Conservation (phyloP, 2,329 filamentous ascomycete species). For the Sporothrix pallida region DNA sequence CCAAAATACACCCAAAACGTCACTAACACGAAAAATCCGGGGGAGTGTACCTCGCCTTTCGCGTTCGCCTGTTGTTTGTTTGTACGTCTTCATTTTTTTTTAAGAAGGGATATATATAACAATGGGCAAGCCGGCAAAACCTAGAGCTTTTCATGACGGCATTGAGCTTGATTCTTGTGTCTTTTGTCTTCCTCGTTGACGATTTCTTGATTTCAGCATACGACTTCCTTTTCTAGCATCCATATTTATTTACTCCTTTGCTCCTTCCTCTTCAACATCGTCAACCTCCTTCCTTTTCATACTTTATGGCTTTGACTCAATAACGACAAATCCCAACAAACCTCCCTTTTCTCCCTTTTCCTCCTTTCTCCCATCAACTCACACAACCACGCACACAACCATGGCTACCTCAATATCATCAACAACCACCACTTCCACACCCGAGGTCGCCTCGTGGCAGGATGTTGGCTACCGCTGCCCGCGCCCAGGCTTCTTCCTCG, state of each 20-base stretch:
- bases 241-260: background rate
- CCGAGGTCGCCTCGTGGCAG: slow-evolving; percentile 33
- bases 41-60: slow-evolving; percentile 8
- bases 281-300: background rate
- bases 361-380: background rate
- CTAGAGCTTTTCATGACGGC: background rate
- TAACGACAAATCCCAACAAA: background rate
- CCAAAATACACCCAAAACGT: background rate
- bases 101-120: slow-evolving; percentile 21
- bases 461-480: slow-evolving; percentile 36
- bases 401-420: slow-evolving; percentile 19
- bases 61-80: background rate
- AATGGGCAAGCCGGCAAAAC: background rate
- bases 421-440: background rate
- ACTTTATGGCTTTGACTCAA: slow-evolving; percentile 15
- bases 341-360: background rate
- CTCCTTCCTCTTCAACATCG: background rate
- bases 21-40: slow-evolving; percentile 27
- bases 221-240: background rate
- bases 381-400: background rate
- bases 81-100: background rate
- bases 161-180: slow-evolving; percentile 14
- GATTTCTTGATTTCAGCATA: background rate
- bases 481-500: slow-evolving; percentile 37
- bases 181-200: slow-evolving; percentile 15